These are phyloP conservation scores for Arthroderma sp. DNA, from an alignment of 2,329 filamentous ascomycete species.

Conservation along the genomic window DNA sequence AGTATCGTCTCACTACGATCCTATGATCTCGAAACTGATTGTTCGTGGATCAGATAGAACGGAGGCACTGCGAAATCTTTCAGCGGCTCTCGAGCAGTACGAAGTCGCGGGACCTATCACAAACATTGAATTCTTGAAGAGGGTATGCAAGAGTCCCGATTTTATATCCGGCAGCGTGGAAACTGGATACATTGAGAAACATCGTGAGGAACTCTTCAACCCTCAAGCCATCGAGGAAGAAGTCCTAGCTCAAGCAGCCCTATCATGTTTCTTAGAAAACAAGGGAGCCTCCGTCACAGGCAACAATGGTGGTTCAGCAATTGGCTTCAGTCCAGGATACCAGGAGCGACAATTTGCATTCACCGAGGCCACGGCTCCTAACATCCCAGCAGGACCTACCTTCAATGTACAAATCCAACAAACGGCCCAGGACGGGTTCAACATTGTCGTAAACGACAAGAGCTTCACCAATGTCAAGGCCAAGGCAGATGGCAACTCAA, in stretches of 20 bases:
- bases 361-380: slow-evolving; percentile 33
- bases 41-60: slow-evolving; percentile 67
- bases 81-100: slow-evolving; percentile 69
- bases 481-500: slow-evolving; percentile 28
- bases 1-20: slow-evolving; percentile 89
- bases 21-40: slow-evolving; percentile 98
- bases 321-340: slow-evolving; percentile 50
- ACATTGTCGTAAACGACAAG: slow-evolving; percentile 32
- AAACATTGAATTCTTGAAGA: slow-evolving; percentile 93
- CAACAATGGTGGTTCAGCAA: slow-evolving; percentile 19
- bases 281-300: slow-evolving; percentile 18
- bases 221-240: slow-evolving; percentile 51
- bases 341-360: slow-evolving; percentile 51
- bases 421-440: slow-evolving; percentile 35
- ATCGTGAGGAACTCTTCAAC: slow-evolving; percentile 64
- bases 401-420: slow-evolving; percentile 40
- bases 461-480: slow-evolving; percentile 30
- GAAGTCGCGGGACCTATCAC: slow-evolving; percentile 87
- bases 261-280: slow-evolving; percentile 52
- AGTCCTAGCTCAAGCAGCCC: slow-evolving; percentile 72
- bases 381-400: slow-evolving; percentile 23
- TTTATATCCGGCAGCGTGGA: slow-evolving; percentile 84
- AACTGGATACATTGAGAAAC: slow-evolving; percentile 90
- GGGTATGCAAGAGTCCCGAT: slow-evolving; percentile 63
- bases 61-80: slow-evolving; percentile 70